Evolutionary conservation across 495 filamentous ascomycete species (phyloP).

Genomic region (Polyplosphaeria fusca): DNA sequence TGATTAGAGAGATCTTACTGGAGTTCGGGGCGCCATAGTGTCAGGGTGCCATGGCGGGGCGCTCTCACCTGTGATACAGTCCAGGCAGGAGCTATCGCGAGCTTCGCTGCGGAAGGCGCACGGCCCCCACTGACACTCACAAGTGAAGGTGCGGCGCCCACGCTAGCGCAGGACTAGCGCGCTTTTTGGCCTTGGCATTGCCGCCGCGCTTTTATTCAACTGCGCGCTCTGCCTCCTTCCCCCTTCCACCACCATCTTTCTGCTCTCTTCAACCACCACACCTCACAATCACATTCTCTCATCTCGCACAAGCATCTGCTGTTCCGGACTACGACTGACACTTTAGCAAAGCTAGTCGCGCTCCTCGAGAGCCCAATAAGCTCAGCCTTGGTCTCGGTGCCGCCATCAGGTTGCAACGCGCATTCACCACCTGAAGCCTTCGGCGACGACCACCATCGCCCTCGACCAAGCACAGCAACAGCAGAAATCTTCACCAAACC

Average conservation of each 20-base stretch:
- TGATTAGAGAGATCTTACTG: conserved; percentile 36
- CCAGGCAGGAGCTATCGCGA: conserved; percentile 8
- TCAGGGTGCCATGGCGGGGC: background rate
- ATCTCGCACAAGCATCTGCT: too few relatives aligned
- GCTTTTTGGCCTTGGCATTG: too few relatives aligned
- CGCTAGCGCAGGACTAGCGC: too few relatives aligned
- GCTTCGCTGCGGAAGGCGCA: too few relatives aligned
- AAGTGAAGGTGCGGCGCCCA: background rate
- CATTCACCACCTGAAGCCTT: too few relatives aligned
- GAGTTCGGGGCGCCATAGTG: conserved; percentile 39
- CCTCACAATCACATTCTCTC: too few relatives aligned
- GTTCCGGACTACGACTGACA: too few relatives aligned
- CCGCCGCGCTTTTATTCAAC: background rate
- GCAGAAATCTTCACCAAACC: background rate
- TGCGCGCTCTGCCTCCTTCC: background rate
- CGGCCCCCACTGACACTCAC: background rate
- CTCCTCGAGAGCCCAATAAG: too few relatives aligned
- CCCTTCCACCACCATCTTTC: background rate
- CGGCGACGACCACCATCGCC: too few relatives aligned
- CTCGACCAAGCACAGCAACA: conserved; percentile 33
- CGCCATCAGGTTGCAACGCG: too few relatives aligned
- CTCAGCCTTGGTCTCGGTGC: too few relatives aligned
- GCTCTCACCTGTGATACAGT: background rate
- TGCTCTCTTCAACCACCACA: background rate
- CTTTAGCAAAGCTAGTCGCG: too few relatives aligned